Evolutionary conservation across 805 yeast genomes (phyloP), one percentile per base, ranked within the genome.

Genomic region (Cyberlindnera americana): DNA sequence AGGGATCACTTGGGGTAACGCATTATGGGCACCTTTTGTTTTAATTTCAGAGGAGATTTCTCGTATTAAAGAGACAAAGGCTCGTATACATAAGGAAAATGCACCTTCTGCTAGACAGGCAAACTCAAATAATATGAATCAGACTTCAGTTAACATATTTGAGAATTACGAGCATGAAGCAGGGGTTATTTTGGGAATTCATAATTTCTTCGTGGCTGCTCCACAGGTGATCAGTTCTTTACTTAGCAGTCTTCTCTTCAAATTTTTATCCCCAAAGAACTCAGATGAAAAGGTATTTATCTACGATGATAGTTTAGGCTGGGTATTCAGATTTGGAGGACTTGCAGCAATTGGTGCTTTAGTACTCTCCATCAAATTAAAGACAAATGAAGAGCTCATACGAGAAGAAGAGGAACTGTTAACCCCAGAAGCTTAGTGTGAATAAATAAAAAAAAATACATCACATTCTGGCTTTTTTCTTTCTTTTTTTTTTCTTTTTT

Each of bases 11-110:
- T 79, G 85, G 85, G 83, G 84, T 1, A 67, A 67, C 43, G 79
- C 83, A 0, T 65, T 77, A 14, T 79, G 85, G 85, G 78, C 80
- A 3, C 85, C 85, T 6, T 79, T 77, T 56, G 78, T 77, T 1
- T 51, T 79, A 27, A 76, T 79, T 10, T 73, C 81, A 24, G 80
- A 76, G 49, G 81, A 76, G 45, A 64, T 75, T 14, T 65, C 78
- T 22, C 58, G 78, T 38, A 71, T 75, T 22, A 73, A 71, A 44
- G 76, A 70, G 47, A 63, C 70, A 21, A 72, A 71, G 41, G 60
- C 68, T 0, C 43, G 42, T 5, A 39, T 51, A n/a, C 56, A 52
- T 23, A 53, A 48, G 22, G 46, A 38, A 14, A 29, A 33, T n/a
- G 23, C 42, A 2, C n/a, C 29, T 15, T 14, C 27, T 14, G 8